phyloP scores from a whole-genome alignment of 164 flowering plant genomes.

The Vitis rotundifolia region DNA sequence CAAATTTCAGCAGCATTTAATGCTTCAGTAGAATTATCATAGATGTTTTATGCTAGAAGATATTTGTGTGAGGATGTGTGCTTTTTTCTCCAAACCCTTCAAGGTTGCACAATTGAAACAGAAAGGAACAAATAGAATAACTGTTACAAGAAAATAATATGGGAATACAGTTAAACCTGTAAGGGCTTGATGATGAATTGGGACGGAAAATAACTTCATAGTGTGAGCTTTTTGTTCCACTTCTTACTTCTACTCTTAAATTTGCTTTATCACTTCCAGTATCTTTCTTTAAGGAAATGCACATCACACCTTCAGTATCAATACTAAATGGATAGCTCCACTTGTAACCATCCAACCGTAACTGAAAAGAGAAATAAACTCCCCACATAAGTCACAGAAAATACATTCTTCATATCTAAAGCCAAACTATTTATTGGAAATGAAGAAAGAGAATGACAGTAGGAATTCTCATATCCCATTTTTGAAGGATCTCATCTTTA shows the following conservation, averaged over 20 bases:
- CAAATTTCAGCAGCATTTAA: too few relatives aligned
- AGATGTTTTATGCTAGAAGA: too few relatives aligned
- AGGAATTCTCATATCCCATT: too few relatives aligned
- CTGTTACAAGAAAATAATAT: background rate
- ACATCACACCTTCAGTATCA: constrained; percentile 73
- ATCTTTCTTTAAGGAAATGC: constrained; percentile 58
- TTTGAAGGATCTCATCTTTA: too few relatives aligned
- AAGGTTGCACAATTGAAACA: background rate
- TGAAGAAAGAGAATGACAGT: too few relatives aligned
- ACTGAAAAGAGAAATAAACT: constrained; percentile 35
- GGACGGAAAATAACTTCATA: constrained; percentile 90
- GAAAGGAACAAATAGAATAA: background rate
- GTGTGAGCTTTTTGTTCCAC: constrained; percentile 74
- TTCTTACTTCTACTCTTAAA: constrained; percentile 74
- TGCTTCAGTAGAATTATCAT: too few relatives aligned
- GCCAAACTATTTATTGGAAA: background rate
- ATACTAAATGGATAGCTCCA: constrained; percentile 95
- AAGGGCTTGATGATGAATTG: constrained; percentile 74
- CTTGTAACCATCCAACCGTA: constrained; percentile 70
- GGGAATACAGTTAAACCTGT: constrained; percentile 54
- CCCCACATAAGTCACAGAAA: background rate
- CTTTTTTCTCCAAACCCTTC: background rate
- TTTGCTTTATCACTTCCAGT: constrained; percentile 31
- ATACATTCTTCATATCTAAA: background rate
- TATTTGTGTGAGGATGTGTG: too few relatives aligned